Base-by-base conservation (phyloP, 768 basidiomycete genomes). In the Boletales sp. region DNA sequence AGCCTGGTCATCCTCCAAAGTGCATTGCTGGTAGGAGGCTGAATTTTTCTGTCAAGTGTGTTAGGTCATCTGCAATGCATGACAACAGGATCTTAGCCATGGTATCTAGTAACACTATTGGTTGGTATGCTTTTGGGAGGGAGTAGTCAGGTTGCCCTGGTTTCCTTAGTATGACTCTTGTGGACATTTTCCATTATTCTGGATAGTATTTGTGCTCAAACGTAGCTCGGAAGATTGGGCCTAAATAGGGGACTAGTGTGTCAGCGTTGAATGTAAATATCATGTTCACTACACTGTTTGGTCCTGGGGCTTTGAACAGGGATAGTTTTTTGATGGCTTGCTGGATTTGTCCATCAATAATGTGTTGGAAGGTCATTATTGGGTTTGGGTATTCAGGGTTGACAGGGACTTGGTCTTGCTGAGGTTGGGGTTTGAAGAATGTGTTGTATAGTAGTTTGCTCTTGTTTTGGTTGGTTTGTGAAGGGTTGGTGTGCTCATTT, bases 121-220 rank as follows among this genome's bases (percentile, higher is more conserved):
- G 24, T 3, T 6, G 7, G 7, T 27, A 27, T 7, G 73, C 66
- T 29, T 67, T 69, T 0, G 73, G 51, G 1, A 60, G 30, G 0
- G 56, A 45, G 54, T 78, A 77, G 56, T 64, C 53, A 0, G 61
- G 48, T 66, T 21, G 68, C 0, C 67, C 67, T 0, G 70, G 73
- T 43, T 78, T 76, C 0, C 61, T 43, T 0, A 75, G 53, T n/a
- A n/a, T n/a, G 0, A 72, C 62, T 0, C 67, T 47, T 7, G 67
- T 71, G 0, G 57, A 70, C 0, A 43, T 12, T 17, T 55, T 52
- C 72, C 61, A 69, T 4, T 41, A 13, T 0, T 47, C 40, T 0
- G 43, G 56, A 43, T 59, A 63, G 21, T 14, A 13, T 0, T 46
- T 11, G 0, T 63, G 50, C 0, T 19, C 1, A n/a, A 65, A 47